These are phyloP conservation scores for Ganoderma lingzhi DNA, from an alignment of 1,284 basidiomycete genomes.

Conservation along the genomic window DNA sequence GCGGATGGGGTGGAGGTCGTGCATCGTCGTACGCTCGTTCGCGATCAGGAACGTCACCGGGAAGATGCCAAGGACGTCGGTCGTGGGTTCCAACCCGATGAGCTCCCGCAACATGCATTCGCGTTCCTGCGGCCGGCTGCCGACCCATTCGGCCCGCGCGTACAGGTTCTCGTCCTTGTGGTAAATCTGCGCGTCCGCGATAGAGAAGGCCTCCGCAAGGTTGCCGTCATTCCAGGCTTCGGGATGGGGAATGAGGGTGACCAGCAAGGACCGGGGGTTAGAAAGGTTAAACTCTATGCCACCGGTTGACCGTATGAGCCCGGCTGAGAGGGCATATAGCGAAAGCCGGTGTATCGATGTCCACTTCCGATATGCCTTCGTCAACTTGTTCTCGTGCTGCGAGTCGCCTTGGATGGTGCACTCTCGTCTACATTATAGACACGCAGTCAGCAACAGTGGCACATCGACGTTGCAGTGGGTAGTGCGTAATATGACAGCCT, in stretches of 20 bases:
- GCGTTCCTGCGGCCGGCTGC: not conserved
- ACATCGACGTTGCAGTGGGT: not conserved
- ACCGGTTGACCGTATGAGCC: not conserved
- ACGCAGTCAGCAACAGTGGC: not conserved
- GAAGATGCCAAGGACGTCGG: not conserved
- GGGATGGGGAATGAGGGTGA: conserved; percentile 3
- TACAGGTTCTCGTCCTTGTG: conserved; percentile 5
- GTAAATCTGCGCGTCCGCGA: not conserved
- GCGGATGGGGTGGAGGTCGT: not conserved
- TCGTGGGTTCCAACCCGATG: not conserved
- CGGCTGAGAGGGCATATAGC: not conserved
- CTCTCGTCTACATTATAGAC: not conserved
- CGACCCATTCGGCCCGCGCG: not conserved
- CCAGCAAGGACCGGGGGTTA: not conserved
- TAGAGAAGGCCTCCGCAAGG: not conserved
- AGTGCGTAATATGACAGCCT: no score
- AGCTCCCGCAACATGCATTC: not conserved
- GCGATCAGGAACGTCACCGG: conserved; percentile 1
- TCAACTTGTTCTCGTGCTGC: not conserved
- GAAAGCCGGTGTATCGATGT: not conserved
- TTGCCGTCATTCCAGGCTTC: not conserved
- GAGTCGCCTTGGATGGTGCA: not conserved
- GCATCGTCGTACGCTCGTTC: conserved; percentile 6
- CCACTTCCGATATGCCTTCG: conserved; percentile 4
- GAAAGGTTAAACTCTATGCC: conserved; percentile 4